A percentile compares a stretch with the other conserved stretches of the same genome.
Evolutionary conservation across 495 filamentous ascomycete species (phyloP).

Genomic region (Evansstolkia leycettana): DNA sequence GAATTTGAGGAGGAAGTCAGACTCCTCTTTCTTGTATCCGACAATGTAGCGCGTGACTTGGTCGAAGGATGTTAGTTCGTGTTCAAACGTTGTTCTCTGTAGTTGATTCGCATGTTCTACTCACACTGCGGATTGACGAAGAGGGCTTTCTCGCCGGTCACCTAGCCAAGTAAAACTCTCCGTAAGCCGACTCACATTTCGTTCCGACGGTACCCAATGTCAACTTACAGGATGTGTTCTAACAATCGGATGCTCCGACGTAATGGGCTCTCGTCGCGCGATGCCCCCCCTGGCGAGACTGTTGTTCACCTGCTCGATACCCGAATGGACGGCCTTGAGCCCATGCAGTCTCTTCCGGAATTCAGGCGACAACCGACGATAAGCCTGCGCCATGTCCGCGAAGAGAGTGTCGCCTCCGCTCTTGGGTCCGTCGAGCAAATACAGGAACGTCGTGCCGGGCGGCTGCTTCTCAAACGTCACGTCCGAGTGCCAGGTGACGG

Average conservation of each 20-base stretch:
- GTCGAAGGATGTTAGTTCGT: neutral
- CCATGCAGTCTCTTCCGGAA: conserved; percentile 48
- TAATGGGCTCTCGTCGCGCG: conserved; percentile 41
- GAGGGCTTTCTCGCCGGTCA: conserved; percentile 64
- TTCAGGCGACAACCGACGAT: conserved; percentile 40
- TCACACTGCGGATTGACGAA: conserved; percentile 81
- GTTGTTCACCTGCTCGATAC: conserved; percentile 38
- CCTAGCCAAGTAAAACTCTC: conserved; percentile 7
- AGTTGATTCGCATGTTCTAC: conserved; percentile 12
- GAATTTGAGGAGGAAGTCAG: conserved; percentile 51
- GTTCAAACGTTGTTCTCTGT: conserved; percentile 2
- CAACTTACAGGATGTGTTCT: conserved; percentile 48
- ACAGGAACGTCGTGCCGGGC: conserved; percentile 54
- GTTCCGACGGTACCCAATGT: conserved; percentile 73
- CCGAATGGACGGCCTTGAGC: conserved; percentile 46
- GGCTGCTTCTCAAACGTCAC: conserved; percentile 54
- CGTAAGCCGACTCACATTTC: conserved; percentile 48
- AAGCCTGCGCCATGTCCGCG: conserved; percentile 43
- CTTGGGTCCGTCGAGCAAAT: conserved; percentile 45
- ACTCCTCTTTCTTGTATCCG: conserved; percentile 57
- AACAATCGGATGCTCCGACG: conserved; percentile 46
- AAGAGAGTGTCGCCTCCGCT: conserved; percentile 57
- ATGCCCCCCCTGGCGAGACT: conserved; percentile 36
- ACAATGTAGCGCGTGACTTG: conserved; percentile 47
- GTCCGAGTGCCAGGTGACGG: conserved; percentile 54